phyloP scores from a whole-genome alignment of 352 stramenopile species.

The Globisporangium polare region DNA sequence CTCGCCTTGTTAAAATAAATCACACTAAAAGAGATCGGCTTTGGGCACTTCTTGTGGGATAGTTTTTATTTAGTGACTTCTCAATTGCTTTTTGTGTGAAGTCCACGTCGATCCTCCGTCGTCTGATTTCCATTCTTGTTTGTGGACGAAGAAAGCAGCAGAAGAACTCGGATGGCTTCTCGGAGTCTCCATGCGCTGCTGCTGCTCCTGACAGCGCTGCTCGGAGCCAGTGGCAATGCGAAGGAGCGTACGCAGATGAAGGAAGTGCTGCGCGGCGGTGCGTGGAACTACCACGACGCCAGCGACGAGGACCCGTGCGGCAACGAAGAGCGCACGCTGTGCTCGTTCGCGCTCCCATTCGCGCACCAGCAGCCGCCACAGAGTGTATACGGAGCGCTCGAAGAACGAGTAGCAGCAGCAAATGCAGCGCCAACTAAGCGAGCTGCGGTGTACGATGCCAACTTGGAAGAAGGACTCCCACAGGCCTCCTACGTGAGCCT shows the following conservation, averaged over 20 bases:
- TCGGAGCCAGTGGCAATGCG: background rate
- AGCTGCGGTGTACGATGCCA: background rate
- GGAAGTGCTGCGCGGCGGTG: constrained; percentile 19
- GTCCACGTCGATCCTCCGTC: no score
- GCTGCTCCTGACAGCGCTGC: background rate
- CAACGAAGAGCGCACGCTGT: constrained; percentile 3
- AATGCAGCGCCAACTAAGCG: background rate
- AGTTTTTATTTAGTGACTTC: no score
- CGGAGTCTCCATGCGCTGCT: background rate
- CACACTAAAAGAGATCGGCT: no score
- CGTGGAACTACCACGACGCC: constrained; percentile 26
- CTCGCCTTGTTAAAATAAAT: no score
- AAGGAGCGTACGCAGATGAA: constrained; percentile 5
- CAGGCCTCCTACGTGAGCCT: background rate
- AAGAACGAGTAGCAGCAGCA: background rate
- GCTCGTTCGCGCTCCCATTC: constrained; percentile 19
- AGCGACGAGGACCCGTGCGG: constrained; percentile 20
- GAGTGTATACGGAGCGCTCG: background rate
- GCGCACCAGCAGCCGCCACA: constrained; percentile 7
- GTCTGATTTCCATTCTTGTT: no score
- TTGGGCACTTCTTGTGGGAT: no score
- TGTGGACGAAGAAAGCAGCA: no score
- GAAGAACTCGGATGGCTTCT: background rate
- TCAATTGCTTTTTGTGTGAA: no score
- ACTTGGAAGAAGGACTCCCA: background rate